A percentile compares a stretch with the other conserved stretches of the same genome.
phyloP scores from a whole-genome alignment of 106 monocot species.

The Dioscorea dumetorum region DNA sequence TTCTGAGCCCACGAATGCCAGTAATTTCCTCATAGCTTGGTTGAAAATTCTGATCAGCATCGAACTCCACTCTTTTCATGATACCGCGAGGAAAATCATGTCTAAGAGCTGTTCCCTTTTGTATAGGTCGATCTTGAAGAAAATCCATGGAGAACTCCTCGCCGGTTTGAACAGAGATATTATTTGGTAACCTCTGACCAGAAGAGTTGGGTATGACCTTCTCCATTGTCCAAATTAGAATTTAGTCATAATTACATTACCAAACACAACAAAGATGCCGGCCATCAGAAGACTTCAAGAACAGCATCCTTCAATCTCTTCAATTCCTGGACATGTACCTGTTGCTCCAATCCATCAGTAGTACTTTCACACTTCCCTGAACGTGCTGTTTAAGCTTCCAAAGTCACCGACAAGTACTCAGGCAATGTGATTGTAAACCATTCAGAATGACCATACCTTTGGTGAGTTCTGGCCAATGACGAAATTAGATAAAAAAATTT shows the following conservation, averaged over 20 bases:
- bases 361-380: neutral
- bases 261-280: neutral
- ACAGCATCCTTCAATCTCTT: neutral
- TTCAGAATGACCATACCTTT: no score
- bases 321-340: slow-evolving; percentile 1
- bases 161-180: slow-evolving; percentile 59
- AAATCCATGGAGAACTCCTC: slow-evolving; percentile 64
- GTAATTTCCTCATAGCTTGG: slow-evolving; percentile 31
- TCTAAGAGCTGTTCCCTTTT: slow-evolving; percentile 12
- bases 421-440: no score
- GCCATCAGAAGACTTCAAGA: neutral
- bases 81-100: slow-evolving; percentile 10
- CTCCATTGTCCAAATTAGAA: slow-evolving; percentile 22
- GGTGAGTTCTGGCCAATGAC: no score
- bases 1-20: slow-evolving; percentile 22
- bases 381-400: neutral
- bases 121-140: slow-evolving; percentile 44
- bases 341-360: neutral
- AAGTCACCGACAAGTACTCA: neutral
- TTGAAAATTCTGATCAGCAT: slow-evolving; percentile 11
- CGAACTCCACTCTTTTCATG: slow-evolving; percentile 15
- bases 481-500: no score
- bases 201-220: slow-evolving; percentile 15
- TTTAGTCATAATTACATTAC: neutral
- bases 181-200: slow-evolving; percentile 18